Evolutionary conservation across 2,329 filamentous ascomycete genomes (phyloP), one percentile per base, ranked within the genome.

Genomic region (Fusarium hostae): DNA sequence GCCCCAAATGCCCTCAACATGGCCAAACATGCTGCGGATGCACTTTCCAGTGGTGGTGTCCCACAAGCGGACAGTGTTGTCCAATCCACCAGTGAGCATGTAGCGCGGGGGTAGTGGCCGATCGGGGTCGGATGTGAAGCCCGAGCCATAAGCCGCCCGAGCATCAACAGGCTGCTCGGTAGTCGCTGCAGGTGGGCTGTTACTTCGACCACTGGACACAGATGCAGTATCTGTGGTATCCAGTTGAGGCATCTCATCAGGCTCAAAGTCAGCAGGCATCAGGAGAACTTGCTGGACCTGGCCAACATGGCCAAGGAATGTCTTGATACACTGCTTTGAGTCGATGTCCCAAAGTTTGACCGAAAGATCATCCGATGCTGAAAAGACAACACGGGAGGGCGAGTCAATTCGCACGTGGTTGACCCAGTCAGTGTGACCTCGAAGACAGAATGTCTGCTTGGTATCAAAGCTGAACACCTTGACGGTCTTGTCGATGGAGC

Each of bases 1-100:
- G 9, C 93, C 92, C 96, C 96, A 99, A 24, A 99, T 92, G 35
- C 96, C 96, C 81, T 99, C 96, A 26, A 99, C 89, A 77, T 99
- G 96, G 0, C 96, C 96, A 79, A 98, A 99, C 85, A 98, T 97
- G 35, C 94, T 97, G 68, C 94, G 92, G 37, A 98, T 86, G 76
- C 94, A 97, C 70, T 90, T 89, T 40, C 94, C 94, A 1, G 92
- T 92, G 9, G 88, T 88, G 3, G 94, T 93, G 79, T 98, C 94
- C 95, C 96, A 99, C 24, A 98, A 87, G 15, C 95, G 91, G 70
- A 98, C 93, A 0, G 94, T 98, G 63, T 91, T 92, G 81, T 99
- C 96, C 22, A 99, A 87, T 1, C 94, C 94, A 55, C 94, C 95
- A 1, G 95, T 98, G 50, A 98, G 87, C 86, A 99, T 97, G 82